Base-by-base conservation (phyloP, 1,284 basidiomycete genomes). In the Fomitopsis schrenkii region DNA sequence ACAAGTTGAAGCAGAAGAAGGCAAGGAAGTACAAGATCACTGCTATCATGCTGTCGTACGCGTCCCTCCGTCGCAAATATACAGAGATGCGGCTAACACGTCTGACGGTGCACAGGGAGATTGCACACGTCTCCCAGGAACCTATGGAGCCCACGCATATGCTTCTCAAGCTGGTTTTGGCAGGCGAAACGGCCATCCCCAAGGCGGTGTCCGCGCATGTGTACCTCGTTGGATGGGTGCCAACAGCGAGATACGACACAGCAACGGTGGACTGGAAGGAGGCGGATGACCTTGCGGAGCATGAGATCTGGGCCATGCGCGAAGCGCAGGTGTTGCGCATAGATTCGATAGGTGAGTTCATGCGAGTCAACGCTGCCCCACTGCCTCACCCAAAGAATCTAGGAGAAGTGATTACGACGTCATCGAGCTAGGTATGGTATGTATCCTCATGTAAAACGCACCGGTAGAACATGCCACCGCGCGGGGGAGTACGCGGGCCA, bases 221-320 rank as follows among this genome's bases (percentile, higher is more conserved):
- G 22, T 57, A 57, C 46, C 26, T 57, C 26, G 30, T 33, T 26
- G 59, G 59, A 8, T 41, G n/a, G 19, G 22, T 61, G 1, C 59
- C 59, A 15, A 36, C 42, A 5, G 59, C 55, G 9, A 10, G 28
- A 10, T 57, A 57, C 40, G 46, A 61, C 41, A 52, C 36, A 5
- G 26, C 56, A 8, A 53, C 55, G 5, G 40, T 61, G 14, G 38
- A 35, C 4, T 61, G 59, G 59, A 61, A 61, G 12, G 40, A 53
- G 30, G 17, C 28, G 2, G 55, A 61, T 35, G 59, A 58, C 26
- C 44, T 61, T n/a, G 59, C 59, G 10, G 55, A 57, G 55, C 59
- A 61, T 26, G 59, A 61, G 56, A 57, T 61, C n/a, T 53, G 55
- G 45, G 59, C 59, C 9, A 33, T 57, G 44, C 55, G 59, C n/a